These are phyloP conservation scores for Apiospora koreana DNA, from an alignment of 2,329 filamentous ascomycete species.

Conservation along the genomic window DNA sequence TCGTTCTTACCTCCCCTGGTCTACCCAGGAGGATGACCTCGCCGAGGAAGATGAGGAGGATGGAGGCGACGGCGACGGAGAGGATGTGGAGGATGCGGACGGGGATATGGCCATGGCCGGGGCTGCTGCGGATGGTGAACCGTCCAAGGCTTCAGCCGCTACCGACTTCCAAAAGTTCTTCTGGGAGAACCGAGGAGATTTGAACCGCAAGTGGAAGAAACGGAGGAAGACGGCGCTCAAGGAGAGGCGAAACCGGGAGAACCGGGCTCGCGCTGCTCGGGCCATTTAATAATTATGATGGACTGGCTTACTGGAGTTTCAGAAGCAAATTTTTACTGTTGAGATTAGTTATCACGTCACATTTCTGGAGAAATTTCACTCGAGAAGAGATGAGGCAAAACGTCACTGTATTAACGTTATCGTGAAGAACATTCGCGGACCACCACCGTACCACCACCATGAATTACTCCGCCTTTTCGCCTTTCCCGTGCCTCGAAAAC, in stretches of 20 bases:
- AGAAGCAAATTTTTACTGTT: not conserved
- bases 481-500: not conserved
- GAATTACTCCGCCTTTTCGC: not conserved
- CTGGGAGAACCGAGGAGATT: slow-evolving; percentile 65
- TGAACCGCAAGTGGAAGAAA: slow-evolving; percentile 68
- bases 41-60: slow-evolving; percentile 47
- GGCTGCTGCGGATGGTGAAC: slow-evolving; percentile 10
- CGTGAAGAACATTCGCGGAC: not conserved
- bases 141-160: slow-evolving; percentile 20
- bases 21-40: slow-evolving; percentile 41
- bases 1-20: slow-evolving; percentile 62
- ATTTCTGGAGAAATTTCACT: not conserved
- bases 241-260: slow-evolving; percentile 67
- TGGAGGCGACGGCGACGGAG: slow-evolving; percentile 26
- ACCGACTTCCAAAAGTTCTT: slow-evolving; percentile 68
- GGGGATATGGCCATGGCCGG: slow-evolving; percentile 21
- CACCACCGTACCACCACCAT: not conserved
- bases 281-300: slow-evolving; percentile 33
- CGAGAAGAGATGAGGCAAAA: not conserved
- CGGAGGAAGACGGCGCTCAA: slow-evolving; percentile 63
- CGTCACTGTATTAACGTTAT: slow-evolving; percentile 2
- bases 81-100: slow-evolving; percentile 26
- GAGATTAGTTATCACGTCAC: not conserved
- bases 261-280: slow-evolving; percentile 53
- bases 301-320: not conserved